A percentile compares a stretch with the other conserved stretches of the same genome.
Evolutionary conservation across 176 grass and related monocot species (phyloP).

Genomic region (Raddia guianensis): DNA sequence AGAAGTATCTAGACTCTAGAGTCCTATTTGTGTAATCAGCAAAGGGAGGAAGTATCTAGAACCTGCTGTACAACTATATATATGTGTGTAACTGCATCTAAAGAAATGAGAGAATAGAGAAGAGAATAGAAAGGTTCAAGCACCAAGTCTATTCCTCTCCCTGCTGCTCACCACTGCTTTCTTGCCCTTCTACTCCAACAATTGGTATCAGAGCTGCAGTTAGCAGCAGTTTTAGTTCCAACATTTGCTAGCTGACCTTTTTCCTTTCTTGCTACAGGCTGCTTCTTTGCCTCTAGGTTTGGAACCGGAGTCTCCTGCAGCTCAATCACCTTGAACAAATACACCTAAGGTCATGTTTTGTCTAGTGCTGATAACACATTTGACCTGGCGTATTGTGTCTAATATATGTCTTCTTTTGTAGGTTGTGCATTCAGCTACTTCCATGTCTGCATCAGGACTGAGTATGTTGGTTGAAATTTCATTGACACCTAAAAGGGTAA

Average conservation of each 20-base stretch:
- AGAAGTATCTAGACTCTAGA: too few species aligned
- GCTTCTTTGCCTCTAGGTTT: slow-evolving; percentile 41
- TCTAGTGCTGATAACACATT: slow-evolving; percentile 12
- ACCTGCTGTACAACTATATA: too few species aligned
- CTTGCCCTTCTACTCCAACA: too few species aligned
- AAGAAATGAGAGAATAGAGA: too few species aligned
- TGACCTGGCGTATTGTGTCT: neutral
- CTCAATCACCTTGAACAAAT: slow-evolving; percentile 40
- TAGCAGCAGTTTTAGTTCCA: too few species aligned
- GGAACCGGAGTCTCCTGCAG: slow-evolving; percentile 41
- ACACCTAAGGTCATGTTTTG: slow-evolving; percentile 49
- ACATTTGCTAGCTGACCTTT: slow-evolving; percentile 26
- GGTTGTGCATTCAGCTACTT: slow-evolving; percentile 55
- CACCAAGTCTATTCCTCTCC: too few species aligned
- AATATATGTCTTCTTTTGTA: slow-evolving; percentile 43
- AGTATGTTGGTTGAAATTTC: slow-evolving; percentile 53
- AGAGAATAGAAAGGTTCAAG: too few species aligned
- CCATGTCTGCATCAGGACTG: slow-evolving; percentile 65
- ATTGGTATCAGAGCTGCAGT: too few species aligned
- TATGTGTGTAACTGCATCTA: too few species aligned
- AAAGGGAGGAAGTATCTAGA: too few species aligned
- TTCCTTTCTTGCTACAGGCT: slow-evolving; percentile 37
- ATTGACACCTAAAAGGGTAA: slow-evolving; percentile 54
- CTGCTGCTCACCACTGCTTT: too few species aligned
- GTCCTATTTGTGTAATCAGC: too few species aligned